phyloP scores from a whole-genome alignment of 805 yeast species.

The Barnettozyma wickerhamii region DNA sequence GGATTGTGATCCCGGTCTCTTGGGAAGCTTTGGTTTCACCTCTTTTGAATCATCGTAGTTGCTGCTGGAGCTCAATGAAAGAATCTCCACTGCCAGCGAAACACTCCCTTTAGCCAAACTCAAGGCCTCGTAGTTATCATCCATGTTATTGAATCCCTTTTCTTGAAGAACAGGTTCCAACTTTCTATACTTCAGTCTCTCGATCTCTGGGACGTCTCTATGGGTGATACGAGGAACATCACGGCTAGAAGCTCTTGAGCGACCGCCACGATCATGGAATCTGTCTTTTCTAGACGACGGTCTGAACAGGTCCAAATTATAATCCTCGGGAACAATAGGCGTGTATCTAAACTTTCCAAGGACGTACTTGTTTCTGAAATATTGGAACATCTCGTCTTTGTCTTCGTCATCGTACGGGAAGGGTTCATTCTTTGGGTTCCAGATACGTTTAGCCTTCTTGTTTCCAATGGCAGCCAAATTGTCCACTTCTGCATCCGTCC shows the following conservation, averaged over 20 bases:
- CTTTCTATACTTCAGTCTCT: constrained; percentile 45
- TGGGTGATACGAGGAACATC: constrained; percentile 40
- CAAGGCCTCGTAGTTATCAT: constrained; percentile 60
- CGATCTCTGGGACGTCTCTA: constrained; percentile 50
- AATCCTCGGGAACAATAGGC: constrained; percentile 28
- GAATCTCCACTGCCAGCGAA: constrained; percentile 52
- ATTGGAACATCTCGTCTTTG: constrained; percentile 53
- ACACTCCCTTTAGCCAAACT: constrained; percentile 55
- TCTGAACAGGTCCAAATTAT: constrained; percentile 11
- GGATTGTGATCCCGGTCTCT: constrained; percentile 23
- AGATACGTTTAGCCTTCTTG: constrained; percentile 48
- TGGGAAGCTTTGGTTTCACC: constrained; percentile 45
- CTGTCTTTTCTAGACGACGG: constrained; percentile 5
- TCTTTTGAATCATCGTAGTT: constrained; percentile 35
- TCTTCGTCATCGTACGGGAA: constrained; percentile 78
- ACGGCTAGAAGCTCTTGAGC: constrained; percentile 17
- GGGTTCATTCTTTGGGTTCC: constrained; percentile 68
- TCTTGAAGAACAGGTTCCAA: constrained; percentile 45
- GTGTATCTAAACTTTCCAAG: constrained; percentile 47
- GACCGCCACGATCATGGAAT: constrained; percentile 6
- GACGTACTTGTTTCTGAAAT: constrained; percentile 63
- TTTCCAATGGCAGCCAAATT: constrained; percentile 49
- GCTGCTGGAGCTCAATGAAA: constrained; percentile 36
- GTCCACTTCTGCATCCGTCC: constrained; percentile 57
- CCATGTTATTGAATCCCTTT: constrained; percentile 55